These are phyloP conservation scores for Starmera stellimalicola DNA, from an alignment of 1,139 yeast species.

Conservation along the genomic window DNA sequence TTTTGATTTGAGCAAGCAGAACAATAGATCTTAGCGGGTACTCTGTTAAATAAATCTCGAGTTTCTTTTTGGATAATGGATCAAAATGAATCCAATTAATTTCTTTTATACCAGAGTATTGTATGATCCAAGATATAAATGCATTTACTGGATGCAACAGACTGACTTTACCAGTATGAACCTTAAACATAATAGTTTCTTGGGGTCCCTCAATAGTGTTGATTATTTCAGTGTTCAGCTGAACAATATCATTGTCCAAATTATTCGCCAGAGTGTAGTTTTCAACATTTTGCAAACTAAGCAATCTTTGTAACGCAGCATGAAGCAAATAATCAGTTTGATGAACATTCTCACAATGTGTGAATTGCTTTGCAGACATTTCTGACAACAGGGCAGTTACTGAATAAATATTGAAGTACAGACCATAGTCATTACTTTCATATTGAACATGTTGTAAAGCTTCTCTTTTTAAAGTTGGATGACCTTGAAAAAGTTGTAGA, in stretches of 20 bases:
- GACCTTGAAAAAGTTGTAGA: conserved; percentile 67
- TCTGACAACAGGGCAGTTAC: conserved; percentile 60
- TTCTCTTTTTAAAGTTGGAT: conserved; percentile 68
- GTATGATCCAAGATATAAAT: conserved; percentile 62
- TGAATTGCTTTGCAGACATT: conserved; percentile 30
- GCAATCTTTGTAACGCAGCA: conserved; percentile 7
- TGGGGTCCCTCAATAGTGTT: conserved; percentile 20
- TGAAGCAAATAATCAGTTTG: conserved; percentile 3
- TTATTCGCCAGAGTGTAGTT: too few species aligned
- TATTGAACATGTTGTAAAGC: conserved; percentile 81
- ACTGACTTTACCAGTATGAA: conserved; percentile 45
- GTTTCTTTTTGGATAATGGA: conserved; percentile 12
- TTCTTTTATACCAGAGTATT: conserved; percentile 22
- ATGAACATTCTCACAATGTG: conserved; percentile 6
- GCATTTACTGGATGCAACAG: conserved; percentile 78
- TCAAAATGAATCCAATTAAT: conserved; percentile 12
- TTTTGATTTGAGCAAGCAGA: conserved; percentile 61
- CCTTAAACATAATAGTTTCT: conserved; percentile 27
- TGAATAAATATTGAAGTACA: conserved; percentile 70
- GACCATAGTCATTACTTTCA: conserved; percentile 79
- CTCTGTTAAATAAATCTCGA: conserved; percentile 35
- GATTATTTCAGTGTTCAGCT: conserved; percentile 5
- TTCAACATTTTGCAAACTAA: background rate
- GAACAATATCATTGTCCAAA: background rate
- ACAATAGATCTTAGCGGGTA: conserved; percentile 73